These are phyloP conservation scores for Elaeagnus macrophylla DNA, from an alignment of 306 rosid species.

Conservation along the genomic window DNA sequence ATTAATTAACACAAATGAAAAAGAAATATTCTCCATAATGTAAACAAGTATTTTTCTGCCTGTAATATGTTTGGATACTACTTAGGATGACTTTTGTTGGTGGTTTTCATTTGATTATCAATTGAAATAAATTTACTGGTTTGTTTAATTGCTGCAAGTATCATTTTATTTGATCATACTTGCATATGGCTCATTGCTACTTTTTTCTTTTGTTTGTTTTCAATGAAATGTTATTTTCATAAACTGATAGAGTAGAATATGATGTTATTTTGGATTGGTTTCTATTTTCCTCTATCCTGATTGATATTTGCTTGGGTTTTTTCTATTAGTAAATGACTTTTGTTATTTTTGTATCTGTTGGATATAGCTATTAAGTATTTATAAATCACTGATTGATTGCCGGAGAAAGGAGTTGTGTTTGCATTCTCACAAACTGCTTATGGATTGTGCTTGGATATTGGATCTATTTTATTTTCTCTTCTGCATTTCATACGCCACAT, in stretches of 20 bases:
- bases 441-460: conserved; percentile 88
- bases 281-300: too few species aligned
- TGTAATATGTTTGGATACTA: neutral
- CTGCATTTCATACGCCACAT: conserved; percentile 33
- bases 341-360: too few species aligned
- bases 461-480: conserved; percentile 57
- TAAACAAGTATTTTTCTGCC: neutral
- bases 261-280: too few species aligned
- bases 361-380: conserved; percentile 21
- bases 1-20: too few species aligned
- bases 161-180: too few species aligned
- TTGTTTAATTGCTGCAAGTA: neutral
- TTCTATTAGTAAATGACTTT: too few species aligned
- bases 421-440: conserved; percentile 81
- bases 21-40: too few species aligned
- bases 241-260: too few species aligned
- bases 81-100: neutral
- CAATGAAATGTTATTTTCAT: too few species aligned
- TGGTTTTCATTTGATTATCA: neutral
- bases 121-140: neutral
- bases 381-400: conserved; percentile 31
- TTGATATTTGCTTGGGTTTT: too few species aligned
- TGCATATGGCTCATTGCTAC: too few species aligned
- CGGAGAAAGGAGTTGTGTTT: conserved; percentile 76
- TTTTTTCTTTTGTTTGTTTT: too few species aligned